Base-by-base conservation (phyloP, 768 basidiomycete genomes). In the Mycena venus region DNA sequence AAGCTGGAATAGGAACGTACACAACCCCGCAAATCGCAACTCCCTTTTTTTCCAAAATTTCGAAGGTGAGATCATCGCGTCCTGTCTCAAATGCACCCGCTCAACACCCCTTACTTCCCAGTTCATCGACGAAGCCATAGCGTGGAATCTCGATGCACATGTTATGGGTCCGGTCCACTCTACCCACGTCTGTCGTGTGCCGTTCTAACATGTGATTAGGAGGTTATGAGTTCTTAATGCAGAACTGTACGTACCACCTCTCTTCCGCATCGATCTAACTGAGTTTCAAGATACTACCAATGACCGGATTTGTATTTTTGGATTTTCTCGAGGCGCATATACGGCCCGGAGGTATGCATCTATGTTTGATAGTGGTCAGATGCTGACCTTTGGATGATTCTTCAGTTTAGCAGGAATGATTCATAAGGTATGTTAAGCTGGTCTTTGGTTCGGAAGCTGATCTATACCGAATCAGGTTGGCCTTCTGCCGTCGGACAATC, bases 281-380 rank as follows among this genome's bases (percentile, higher is more conserved):
- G 3, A 21, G 40, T 69, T 64, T 62, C 25, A 91, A n/a, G 90
- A 91, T 68, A 79, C 84, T 4, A 84, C 75, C 42, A 75, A 74
- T 3, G 80, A 81, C 63, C 75, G 79, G 29, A 81, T 81, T 27
- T 81, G 78, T 56, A 75, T 81, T n/a, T 80, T 81, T 62, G 92
- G 92, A 0, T 94, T 94, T 79, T 93, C 92, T 49, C 86, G 92
- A 40, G 92, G 93, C 23, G 91, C 91, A 19, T 92, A 91, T 78
- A 91, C 91, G 5, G 91, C 91, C 2, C 84, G 92, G 87, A 90
- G 84, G 88, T 87, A 42, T 62, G 63, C 55, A 27, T 58, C 25
- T 7, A 19, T 31, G 27, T 29, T n/a, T 36, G 11, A 0, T 25
- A 51, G n/a, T 4, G 12, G 17, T 3, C 32, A 55, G 5, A 21